These are phyloP conservation scores for Jimgerdemannia lactiflua DNA, from an alignment of 192 early-diverging fungal genomes.

Conservation along the genomic window DNA sequence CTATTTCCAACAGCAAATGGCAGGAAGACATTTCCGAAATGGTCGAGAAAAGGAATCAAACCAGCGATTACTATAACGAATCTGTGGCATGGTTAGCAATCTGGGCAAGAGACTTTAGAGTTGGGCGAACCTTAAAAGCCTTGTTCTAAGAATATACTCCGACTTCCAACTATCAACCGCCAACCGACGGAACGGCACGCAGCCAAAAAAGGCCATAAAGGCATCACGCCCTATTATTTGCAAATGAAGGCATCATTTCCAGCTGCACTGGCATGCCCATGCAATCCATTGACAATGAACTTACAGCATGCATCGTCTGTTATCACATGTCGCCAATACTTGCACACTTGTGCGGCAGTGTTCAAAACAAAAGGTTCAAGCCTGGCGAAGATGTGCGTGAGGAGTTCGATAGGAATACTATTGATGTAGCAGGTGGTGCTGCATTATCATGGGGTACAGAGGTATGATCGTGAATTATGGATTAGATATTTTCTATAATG, in stretches of 20 bases:
- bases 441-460: not conserved
- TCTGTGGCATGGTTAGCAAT: not conserved
- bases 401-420: constrained; percentile 24
- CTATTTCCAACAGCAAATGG: constrained; percentile 1
- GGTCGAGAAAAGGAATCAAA: no score
- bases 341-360: constrained; percentile 20
- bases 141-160: constrained; percentile 36
- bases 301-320: constrained; percentile 37
- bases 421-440: constrained; percentile 8
- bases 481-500: no score
- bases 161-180: constrained; percentile 30
- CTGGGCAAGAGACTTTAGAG: not conserved
- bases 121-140: constrained; percentile 26
- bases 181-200: constrained; percentile 29
- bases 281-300: not conserved
- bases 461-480: not conserved
- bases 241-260: not conserved
- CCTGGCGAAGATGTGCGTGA: constrained; percentile 34
- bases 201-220: constrained; percentile 40
- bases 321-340: constrained; percentile 29
- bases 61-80: no score
- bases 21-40: no score
- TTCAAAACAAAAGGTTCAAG: constrained; percentile 24
- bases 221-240: constrained; percentile 33
- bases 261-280: not conserved